Conservation (phyloP, 495 filamentous ascomycete genomes). For the Parmelia sp. region DNA sequence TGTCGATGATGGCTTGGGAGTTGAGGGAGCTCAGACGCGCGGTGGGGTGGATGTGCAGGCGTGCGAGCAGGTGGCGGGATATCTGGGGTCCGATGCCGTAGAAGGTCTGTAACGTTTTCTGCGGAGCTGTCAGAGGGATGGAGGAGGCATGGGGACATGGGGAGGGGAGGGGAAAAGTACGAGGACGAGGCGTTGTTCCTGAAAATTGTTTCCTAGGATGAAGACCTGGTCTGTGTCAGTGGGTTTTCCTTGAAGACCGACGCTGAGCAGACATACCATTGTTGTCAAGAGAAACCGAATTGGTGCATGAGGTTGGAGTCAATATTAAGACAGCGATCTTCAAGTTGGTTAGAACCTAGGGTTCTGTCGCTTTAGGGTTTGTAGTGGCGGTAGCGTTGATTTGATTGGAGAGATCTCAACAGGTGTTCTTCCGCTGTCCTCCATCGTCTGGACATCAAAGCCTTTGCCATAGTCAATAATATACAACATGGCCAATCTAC, state of each 20-base stretch:
- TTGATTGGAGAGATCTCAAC: not conserved
- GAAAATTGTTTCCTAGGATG: slow-evolving; percentile 79
- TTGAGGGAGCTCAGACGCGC: slow-evolving; percentile 66
- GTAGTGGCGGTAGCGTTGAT: not conserved
- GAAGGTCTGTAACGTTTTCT: slow-evolving; percentile 84
- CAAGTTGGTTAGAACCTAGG: no score
- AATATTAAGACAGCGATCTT: not conserved
- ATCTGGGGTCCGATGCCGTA: slow-evolving; percentile 76
- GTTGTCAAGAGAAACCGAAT: not conserved
- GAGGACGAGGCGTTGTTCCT: slow-evolving; percentile 73
- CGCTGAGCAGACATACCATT: slow-evolving; percentile 29
- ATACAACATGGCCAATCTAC: slow-evolving; percentile 45
- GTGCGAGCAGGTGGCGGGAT: slow-evolving; percentile 71
- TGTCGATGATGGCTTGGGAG: slow-evolving; percentile 64
- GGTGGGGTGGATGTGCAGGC: slow-evolving; percentile 74
- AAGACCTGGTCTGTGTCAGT: slow-evolving; percentile 51
- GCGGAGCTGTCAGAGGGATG: slow-evolving; percentile 18
- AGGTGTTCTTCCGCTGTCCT: slow-evolving; percentile 15
- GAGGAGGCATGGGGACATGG: slow-evolving; percentile 8
- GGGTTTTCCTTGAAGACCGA: not conserved
- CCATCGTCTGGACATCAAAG: slow-evolving; percentile 8
- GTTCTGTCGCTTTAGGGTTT: no score
- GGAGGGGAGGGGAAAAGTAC: slow-evolving; percentile 37
- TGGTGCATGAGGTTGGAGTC: not conserved
- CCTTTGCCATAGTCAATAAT: slow-evolving; percentile 14